These are phyloP conservation scores for Jamesozyma lodderae DNA, from an alignment of 805 yeast species.

Conservation along the genomic window DNA sequence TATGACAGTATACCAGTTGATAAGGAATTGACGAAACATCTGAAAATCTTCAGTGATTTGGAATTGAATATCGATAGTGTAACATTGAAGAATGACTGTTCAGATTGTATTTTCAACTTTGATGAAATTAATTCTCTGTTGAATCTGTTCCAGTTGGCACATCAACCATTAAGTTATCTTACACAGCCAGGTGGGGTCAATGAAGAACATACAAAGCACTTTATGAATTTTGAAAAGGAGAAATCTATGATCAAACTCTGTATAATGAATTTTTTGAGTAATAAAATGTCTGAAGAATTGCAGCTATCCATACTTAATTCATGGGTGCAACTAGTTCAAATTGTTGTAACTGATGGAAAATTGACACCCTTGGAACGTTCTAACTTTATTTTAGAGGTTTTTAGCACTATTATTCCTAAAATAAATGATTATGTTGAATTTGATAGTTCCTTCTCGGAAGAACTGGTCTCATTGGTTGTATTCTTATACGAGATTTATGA, in stretches of 20 bases:
- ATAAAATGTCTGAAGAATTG: constrained; percentile 38
- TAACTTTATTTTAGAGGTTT: constrained; percentile 63
- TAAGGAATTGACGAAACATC: constrained; percentile 3
- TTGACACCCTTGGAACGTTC: constrained; percentile 38
- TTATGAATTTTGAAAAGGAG: constrained; percentile 11
- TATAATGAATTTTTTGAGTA: constrained; percentile 39
- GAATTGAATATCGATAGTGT: constrained; percentile 38
- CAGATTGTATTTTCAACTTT: constrained; percentile 36
- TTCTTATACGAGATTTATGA: constrained; percentile 57
- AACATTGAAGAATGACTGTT: constrained; percentile 20
- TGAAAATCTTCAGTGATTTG: constrained; percentile 28
- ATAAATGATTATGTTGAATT: constrained; percentile 63
- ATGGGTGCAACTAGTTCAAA: constrained; percentile 76
- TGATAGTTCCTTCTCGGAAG: constrained; percentile 62
- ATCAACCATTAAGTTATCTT: neutral
- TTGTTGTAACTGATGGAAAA: constrained; percentile 57
- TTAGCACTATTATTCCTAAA: constrained; percentile 68
- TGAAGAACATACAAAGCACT: constrained; percentile 1
- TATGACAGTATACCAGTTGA: constrained; percentile 38
- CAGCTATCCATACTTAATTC: constrained; percentile 63
- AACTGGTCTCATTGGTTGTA: constrained; percentile 67
- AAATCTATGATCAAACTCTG: constrained; percentile 15
- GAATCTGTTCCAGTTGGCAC: constrained; percentile 19
- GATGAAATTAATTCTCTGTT: constrained; percentile 33
- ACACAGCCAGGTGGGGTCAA: neutral